These are phyloP conservation scores for Turritis glabra DNA, from an alignment of 345 rosid species.

Conservation along the genomic window DNA sequence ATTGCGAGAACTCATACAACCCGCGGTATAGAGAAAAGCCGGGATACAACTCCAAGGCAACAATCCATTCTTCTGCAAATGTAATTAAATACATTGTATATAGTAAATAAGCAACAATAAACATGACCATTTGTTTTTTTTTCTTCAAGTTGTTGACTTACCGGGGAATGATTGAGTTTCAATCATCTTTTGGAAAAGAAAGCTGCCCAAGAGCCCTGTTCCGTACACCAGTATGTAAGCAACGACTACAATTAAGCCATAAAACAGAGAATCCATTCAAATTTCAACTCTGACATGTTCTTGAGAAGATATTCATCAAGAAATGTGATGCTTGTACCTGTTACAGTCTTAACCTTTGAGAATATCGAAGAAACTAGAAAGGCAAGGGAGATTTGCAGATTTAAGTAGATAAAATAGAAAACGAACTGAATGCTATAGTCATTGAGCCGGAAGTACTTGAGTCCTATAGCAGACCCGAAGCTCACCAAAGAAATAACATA, in stretches of 20 bases:
- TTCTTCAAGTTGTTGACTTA: slow-evolving; percentile 38
- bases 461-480: slow-evolving; percentile 82
- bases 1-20: slow-evolving; percentile 68
- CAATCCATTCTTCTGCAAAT: slow-evolving; percentile 59
- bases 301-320: slow-evolving; percentile 6
- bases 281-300: background rate
- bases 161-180: slow-evolving; percentile 69
- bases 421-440: slow-evolving; percentile 70
- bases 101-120: background rate
- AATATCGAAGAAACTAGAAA: slow-evolving; percentile 70
- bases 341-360: slow-evolving; percentile 72
- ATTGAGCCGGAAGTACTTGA: slow-evolving; percentile 71
- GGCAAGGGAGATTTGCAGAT: slow-evolving; percentile 79
- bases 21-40: slow-evolving; percentile 85
- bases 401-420: slow-evolving; percentile 65
- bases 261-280: background rate
- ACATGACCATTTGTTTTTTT: background rate
- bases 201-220: slow-evolving; percentile 77
- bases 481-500: slow-evolving; percentile 70
- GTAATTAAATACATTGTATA: slow-evolving; percentile 6
- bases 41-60: slow-evolving; percentile 79
- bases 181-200: slow-evolving; percentile 60
- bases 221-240: slow-evolving; percentile 71
- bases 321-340: slow-evolving; percentile 52
- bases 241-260: slow-evolving; percentile 49